Base-by-base conservation (phyloP, 2,329 filamentous ascomycete genomes). In the Dendryphion nanum region DNA sequence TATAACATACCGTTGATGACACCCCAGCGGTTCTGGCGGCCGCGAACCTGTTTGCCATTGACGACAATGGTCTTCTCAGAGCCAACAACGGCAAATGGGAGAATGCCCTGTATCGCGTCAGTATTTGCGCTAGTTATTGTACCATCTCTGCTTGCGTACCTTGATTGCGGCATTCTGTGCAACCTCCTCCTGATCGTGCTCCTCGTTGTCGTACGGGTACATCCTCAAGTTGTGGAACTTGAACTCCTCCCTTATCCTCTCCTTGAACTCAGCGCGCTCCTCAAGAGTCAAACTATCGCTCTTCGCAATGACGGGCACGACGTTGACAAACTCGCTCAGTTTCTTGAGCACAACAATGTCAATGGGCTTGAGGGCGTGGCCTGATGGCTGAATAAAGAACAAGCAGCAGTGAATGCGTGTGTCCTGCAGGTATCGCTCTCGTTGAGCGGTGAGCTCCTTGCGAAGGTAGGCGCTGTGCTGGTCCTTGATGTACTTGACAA, bases 401-500 rank as follows among this genome's bases (percentile, higher is more conserved):
- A 98, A 76, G 73, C 93, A 98, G 83, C 89, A 96, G 79, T 98
- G 93, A 64, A 98, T 96, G 64, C 93, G 87, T 54, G 93, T 98
- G 73, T 98, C 93, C 76, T 95, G 91, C 56, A 98, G 96, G 72
- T 98, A 98, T 63, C 93, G 86, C 75, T 98, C 93, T 73, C 93
- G 88, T 79, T 98, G 93, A 55, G 93, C 93, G 39, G 93, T 97
- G 64, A 98, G 89, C 73, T 98, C 93, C 81, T 98, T 98, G 72
- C 93, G 88, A 58, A 98, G 83, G 76, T 97, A 98, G 61, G 93
- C 91, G 37, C 89, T 96, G 79, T 98, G 93, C 78, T 98, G 93
- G 73, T 98, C 93, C 81, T 98, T 98, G 81, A 98, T 98, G 75
- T 98, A 98, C 79, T 98, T 98, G 79, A 98, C 91, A 69, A 98